phyloP scores from a whole-genome alignment of 768 basidiomycete species.

The Podaxis mareebaensis region DNA sequence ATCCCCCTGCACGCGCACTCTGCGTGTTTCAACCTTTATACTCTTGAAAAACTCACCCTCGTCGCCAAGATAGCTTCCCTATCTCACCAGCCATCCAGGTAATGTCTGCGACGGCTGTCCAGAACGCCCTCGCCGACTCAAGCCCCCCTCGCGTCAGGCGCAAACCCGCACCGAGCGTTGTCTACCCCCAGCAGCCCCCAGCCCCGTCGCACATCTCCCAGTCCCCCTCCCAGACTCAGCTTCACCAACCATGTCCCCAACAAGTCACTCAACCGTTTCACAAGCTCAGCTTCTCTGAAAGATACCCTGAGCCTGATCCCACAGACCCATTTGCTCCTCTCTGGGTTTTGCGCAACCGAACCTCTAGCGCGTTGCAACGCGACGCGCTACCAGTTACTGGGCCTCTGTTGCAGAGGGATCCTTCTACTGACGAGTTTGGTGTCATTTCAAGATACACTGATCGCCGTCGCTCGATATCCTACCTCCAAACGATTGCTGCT shows the following conservation, averaged over 20 bases:
- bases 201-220: not conserved
- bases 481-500: constrained; percentile 6
- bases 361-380: constrained; percentile 40
- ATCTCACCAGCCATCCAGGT: not conserved
- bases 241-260: not conserved
- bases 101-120: constrained; percentile 7
- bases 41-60: not conserved
- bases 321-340: constrained; percentile 71
- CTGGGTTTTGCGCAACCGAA: constrained; percentile 61
- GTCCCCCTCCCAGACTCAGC: not conserved
- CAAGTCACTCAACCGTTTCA: not conserved
- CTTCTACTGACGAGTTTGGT: constrained; percentile 10
- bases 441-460: not conserved
- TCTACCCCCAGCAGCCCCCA: constrained; percentile 16
- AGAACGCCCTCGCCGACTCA: not conserved
- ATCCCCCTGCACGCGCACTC: constrained; percentile 5
- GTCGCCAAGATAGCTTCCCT: constrained; percentile 1
- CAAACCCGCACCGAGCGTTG: constrained; percentile 51
- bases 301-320: constrained; percentile 71
- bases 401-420: constrained; percentile 1
- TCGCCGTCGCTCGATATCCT: constrained; percentile 12
- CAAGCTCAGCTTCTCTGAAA: constrained; percentile 43
- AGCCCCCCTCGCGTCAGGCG: constrained; percentile 39
- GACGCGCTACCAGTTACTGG: constrained; percentile 13
- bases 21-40: constrained; percentile 2